Conservation (phyloP, 208 protist species). For the Leishmania guyanensis region DNA sequence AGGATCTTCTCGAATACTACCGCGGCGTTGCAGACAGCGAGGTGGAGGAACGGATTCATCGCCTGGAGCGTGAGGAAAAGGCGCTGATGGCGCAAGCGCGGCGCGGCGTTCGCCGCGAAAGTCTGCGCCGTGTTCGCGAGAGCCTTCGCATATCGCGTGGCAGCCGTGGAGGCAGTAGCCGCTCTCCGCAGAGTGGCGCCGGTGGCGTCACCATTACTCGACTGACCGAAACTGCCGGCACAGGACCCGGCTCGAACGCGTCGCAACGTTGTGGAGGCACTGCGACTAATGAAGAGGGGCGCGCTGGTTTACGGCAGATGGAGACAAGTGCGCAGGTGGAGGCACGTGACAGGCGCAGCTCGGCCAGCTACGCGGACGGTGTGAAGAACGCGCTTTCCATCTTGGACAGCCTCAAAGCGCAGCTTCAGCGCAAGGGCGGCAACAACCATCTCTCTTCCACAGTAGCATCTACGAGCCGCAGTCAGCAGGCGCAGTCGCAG, state of each 20-base stretch:
- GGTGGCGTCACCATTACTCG: constrained; percentile 33
- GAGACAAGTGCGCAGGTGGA: constrained; percentile 14
- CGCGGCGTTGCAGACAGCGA: constrained; percentile 44
- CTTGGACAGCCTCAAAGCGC: constrained; percentile 52
- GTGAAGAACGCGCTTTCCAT: constrained; percentile 77
- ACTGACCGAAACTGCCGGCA: constrained; percentile 3
- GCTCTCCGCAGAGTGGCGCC: constrained; percentile 17
- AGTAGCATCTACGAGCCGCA: constrained; percentile 21
- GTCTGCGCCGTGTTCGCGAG: constrained; percentile 65
- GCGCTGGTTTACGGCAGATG: neutral
- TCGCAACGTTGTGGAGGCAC: neutral
- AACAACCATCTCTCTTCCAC: constrained; percentile 17
- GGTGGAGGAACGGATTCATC: constrained; percentile 57
- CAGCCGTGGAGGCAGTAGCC: constrained; percentile 14
- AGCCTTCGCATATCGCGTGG: constrained; percentile 39
- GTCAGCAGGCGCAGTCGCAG: constrained; percentile 23
- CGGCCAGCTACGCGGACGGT: constrained; percentile 45
- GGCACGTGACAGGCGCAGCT: constrained; percentile 21
- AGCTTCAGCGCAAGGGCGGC: constrained; percentile 33
- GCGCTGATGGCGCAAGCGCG: constrained; percentile 54
- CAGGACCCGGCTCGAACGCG: neutral
- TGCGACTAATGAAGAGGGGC: neutral
- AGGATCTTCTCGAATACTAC: constrained; percentile 26
- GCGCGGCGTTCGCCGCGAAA: constrained; percentile 58
- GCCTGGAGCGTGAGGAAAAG: constrained; percentile 70